A percentile compares a stretch with the other conserved stretches of the same genome.
Conservation (phyloP, 2,329 filamentous ascomycete species). For the Cladophialophora bantiana region DNA sequence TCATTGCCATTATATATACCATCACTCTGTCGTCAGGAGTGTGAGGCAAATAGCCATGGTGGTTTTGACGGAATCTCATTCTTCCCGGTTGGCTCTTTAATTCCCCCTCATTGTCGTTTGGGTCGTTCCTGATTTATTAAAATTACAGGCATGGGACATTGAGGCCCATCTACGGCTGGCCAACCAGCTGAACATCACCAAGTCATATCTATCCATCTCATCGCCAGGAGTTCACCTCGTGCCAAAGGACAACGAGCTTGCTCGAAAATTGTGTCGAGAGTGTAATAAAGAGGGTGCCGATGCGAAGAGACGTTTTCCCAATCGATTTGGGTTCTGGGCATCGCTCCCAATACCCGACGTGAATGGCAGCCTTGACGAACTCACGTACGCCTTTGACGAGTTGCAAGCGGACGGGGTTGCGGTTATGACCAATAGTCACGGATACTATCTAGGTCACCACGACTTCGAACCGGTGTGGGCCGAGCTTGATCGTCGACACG, state of each 20-base stretch:
- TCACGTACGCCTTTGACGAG: slow-evolving; percentile 49
- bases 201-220: slow-evolving; percentile 61
- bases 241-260: slow-evolving; percentile 45
- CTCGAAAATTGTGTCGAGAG: slow-evolving; percentile 47
- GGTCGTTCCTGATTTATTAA: slow-evolving; percentile 30
- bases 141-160: slow-evolving; percentile 51
- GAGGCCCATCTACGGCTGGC: slow-evolving; percentile 58
- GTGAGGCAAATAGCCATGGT: slow-evolving; percentile 14
- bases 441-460: slow-evolving; percentile 59
- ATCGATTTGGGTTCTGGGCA: slow-evolving; percentile 60
- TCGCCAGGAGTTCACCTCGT: slow-evolving; percentile 59
- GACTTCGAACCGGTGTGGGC: slow-evolving; percentile 56
- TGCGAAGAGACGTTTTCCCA: slow-evolving; percentile 34
- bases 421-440: slow-evolving; percentile 60
- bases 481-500: slow-evolving; percentile 12
- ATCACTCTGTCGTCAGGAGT: slow-evolving; percentile 9
- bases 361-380: slow-evolving; percentile 55
- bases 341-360: slow-evolving; percentile 61
- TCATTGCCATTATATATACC: slow-evolving; percentile 17
- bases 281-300: slow-evolving; percentile 42
- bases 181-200: slow-evolving; percentile 55
- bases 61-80: slow-evolving; percentile 14
- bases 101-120: not conserved
- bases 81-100: slow-evolving; percentile 7
- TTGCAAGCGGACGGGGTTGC: slow-evolving; percentile 60